These are phyloP conservation scores for Daldinia concentrica DNA, from an alignment of 495 filamentous ascomycete genomes.

Conservation along the genomic window DNA sequence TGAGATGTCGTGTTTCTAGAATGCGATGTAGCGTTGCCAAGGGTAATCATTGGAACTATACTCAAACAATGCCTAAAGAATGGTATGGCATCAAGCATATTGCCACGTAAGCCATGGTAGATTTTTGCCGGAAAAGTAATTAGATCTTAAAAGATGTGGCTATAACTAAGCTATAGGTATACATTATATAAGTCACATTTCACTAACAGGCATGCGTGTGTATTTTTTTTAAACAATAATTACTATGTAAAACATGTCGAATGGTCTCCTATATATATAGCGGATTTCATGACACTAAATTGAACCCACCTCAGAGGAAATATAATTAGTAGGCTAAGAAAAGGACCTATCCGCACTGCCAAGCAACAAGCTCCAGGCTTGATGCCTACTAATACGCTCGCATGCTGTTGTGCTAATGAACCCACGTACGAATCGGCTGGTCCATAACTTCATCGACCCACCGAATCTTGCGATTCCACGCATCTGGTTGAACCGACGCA, in stretches of 20 bases:
- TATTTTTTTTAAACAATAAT: background rate
- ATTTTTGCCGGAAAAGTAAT: background rate
- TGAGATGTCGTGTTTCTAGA: background rate
- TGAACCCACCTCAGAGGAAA: background rate
- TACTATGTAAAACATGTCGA: background rate
- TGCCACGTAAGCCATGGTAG: background rate
- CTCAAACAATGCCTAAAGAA: background rate
- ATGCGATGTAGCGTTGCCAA: background rate
- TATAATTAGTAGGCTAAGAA: background rate
- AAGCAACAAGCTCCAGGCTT: conserved; percentile 11
- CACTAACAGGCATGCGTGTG: background rate
- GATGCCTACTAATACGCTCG: background rate
- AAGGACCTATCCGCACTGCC: background rate
- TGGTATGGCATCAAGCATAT: background rate
- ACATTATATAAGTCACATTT: background rate
- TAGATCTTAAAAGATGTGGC: background rate
- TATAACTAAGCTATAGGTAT: background rate
- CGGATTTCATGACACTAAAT: background rate
- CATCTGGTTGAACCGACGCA: background rate
- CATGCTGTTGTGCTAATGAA: background rate
- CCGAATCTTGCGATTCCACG: conserved; percentile 16
- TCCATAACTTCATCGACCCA: conserved; percentile 22
- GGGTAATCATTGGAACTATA: background rate
- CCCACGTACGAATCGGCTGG: conserved; percentile 5
- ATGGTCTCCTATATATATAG: background rate